These are phyloP conservation scores for Friedmanniomyces endolithicus DNA, from an alignment of 495 filamentous ascomycete species.

Conservation along the genomic window DNA sequence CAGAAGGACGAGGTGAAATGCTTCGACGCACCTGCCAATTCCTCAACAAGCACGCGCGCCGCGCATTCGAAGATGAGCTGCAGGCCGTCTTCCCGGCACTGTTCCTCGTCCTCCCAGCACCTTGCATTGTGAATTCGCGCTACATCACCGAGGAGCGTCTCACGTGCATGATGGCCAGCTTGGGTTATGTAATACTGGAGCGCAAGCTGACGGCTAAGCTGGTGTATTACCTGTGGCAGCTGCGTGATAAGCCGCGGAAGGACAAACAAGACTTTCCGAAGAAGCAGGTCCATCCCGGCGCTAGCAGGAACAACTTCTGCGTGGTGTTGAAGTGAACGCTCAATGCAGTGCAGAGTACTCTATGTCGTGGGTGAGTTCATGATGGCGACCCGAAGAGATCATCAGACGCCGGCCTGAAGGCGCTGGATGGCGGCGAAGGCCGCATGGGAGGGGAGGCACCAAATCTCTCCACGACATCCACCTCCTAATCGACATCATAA, in stretches of 20 bases:
- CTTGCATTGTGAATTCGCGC: conserved; percentile 83
- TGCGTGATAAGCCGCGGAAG: conserved; percentile 24
- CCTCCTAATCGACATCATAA: background rate
- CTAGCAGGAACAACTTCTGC: conserved; percentile 76
- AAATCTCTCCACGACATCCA: background rate
- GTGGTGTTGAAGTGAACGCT: conserved; percentile 41
- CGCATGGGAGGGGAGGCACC: no score
- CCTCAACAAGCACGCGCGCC: conserved; percentile 32
- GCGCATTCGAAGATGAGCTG: background rate
- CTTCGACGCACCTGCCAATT: conserved; percentile 60
- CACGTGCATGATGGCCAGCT: conserved; percentile 54
- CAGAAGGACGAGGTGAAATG: conserved; percentile 73
- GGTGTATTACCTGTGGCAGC: conserved; percentile 76
- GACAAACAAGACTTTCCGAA: conserved; percentile 47
- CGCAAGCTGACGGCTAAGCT: conserved; percentile 70
- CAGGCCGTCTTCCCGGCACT: conserved; percentile 51
- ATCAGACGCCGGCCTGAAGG: background rate
- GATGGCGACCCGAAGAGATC: background rate
- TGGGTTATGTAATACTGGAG: conserved; percentile 57
- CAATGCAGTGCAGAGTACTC: no score
- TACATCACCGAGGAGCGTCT: conserved; percentile 72
- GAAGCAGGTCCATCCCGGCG: conserved; percentile 59
- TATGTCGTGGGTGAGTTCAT: background rate
- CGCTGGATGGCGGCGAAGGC: no score
- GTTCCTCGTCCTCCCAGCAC: conserved; percentile 80